phyloP scores from a whole-genome alignment of 2,329 filamentous ascomycete genomes.

The Exserohilum turcica region DNA sequence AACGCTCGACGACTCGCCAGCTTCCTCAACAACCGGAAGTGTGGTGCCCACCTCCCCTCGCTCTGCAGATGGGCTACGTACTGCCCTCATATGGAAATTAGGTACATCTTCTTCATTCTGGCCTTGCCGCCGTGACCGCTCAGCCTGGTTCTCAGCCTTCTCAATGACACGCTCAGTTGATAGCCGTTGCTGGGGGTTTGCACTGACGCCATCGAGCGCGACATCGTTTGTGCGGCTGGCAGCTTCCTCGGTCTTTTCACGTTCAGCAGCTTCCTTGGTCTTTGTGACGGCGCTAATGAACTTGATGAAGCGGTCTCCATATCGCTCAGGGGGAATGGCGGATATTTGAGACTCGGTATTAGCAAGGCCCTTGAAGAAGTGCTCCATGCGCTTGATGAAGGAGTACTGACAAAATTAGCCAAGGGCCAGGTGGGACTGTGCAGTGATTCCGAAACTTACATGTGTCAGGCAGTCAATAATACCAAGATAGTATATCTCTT shows the following conservation, averaged over 20 bases:
- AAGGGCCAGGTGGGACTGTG: neutral
- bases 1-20: slow-evolving; percentile 74
- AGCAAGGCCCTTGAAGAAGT: slow-evolving; percentile 94
- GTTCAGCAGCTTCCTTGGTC: slow-evolving; percentile 80
- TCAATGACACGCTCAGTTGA: slow-evolving; percentile 61
- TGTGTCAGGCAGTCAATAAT: slow-evolving; percentile 98
- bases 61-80: slow-evolving; percentile 63
- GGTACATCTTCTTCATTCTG: slow-evolving; percentile 62
- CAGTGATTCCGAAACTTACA: slow-evolving; percentile 61
- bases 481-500: slow-evolving; percentile 96
- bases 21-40: slow-evolving; percentile 88
- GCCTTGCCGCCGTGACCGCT: slow-evolving; percentile 60
- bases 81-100: slow-evolving; percentile 64
- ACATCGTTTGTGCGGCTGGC: slow-evolving; percentile 44
- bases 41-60: slow-evolving; percentile 61
- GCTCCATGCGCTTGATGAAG: slow-evolving; percentile 89
- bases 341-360: slow-evolving; percentile 87
- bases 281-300: slow-evolving; percentile 92
- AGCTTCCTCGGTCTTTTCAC: slow-evolving; percentile 52
- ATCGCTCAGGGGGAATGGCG: slow-evolving; percentile 84
- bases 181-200: slow-evolving; percentile 33
- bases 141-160: slow-evolving; percentile 65
- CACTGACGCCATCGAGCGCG: slow-evolving; percentile 46
- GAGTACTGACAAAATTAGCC: slow-evolving; percentile 71
- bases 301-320: slow-evolving; percentile 90